Evolutionary conservation across 306 rosid genomes (phyloP), one percentile per base, ranked within the genome.

Genomic region (Lotus japonicus): DNA sequence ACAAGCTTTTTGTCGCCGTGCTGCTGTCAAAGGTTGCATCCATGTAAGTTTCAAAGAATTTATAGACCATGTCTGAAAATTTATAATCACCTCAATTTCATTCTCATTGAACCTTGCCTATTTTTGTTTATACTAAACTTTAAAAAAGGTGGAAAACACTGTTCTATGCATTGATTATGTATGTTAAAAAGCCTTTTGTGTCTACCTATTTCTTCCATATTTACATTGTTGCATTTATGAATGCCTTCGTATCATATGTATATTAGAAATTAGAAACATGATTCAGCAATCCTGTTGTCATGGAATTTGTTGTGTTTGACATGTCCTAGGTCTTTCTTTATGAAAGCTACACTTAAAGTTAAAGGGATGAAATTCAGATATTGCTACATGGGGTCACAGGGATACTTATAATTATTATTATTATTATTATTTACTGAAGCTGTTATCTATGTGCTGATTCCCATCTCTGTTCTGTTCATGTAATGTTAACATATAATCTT

Each of bases 11-110:
- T 88, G 92, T 55, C 96, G 95, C 10, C 92, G 95, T 52, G 97
- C 97, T 59, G 97, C 99, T 81, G 99, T 94, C 55, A 94, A 90
- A 78, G 96, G 96, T 45, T 90, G 95, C 89, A 73, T 90, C 59
- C 82, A 90, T 64, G 97, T 90, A 90, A 86, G 99, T 88, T 84
- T 55, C 68, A 67, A 52, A 31, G 45, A 68, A 28, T 67, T 38
- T 66, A 61, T 42, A 17, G 7, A 11, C 55, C 53, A 6, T 26
- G 68, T 46, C 42, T 14, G 7, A 55, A 14, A 23, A 7, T 65
- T 31, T 73, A 7, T 52, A 23, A 28, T 9, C 36, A 14, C 17
- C 63, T 63, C 21, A 3, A 2, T 6, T 19, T 28, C 41, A 21
- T 53, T 36, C 64, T 14, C 50, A 45, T 28, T 49, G 15, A 49